phyloP scores from a whole-genome alignment of 2,329 filamentous ascomycete genomes.

The Macroventuria anomochaeta region DNA sequence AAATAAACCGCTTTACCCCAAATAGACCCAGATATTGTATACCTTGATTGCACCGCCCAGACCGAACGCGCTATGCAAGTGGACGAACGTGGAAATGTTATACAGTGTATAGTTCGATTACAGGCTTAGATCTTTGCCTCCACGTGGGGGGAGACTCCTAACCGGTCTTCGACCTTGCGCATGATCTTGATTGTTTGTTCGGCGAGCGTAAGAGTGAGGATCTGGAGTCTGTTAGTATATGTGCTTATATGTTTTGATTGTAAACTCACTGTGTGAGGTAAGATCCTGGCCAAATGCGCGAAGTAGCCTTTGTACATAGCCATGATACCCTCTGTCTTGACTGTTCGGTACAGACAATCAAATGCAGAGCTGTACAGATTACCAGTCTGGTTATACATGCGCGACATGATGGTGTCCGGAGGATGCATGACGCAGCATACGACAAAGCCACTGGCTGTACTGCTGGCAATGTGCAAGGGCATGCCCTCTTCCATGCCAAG shows the following conservation, averaged over 20 bases:
- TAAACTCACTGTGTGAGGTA: constrained; percentile 79
- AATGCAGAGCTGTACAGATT: constrained; percentile 94
- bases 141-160: constrained; percentile 55
- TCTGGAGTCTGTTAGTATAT: constrained; percentile 54
- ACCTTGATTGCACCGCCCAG: not conserved
- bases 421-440: constrained; percentile 99
- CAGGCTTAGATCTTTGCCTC: constrained; percentile 54
- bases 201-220: constrained; percentile 88
- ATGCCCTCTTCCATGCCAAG: constrained; percentile 90
- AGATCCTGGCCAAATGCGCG: constrained; percentile 89
- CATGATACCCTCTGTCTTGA: constrained; percentile 87
- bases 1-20: not conserved
- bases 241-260: not conserved
- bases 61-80: constrained; percentile 7
- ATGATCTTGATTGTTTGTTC: constrained; percentile 97
- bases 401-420: constrained; percentile 98
- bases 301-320: constrained; percentile 98
- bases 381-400: constrained; percentile 98
- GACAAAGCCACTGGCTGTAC: constrained; percentile 88
- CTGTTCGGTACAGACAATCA: constrained; percentile 89
- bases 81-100: constrained; percentile 1
- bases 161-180: constrained; percentile 72
- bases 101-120: not conserved
- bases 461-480: constrained; percentile 85
- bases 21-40: not conserved